phyloP scores from a whole-genome alignment of 2,329 filamentous ascomycete genomes.

The Helotiales sp. region DNA sequence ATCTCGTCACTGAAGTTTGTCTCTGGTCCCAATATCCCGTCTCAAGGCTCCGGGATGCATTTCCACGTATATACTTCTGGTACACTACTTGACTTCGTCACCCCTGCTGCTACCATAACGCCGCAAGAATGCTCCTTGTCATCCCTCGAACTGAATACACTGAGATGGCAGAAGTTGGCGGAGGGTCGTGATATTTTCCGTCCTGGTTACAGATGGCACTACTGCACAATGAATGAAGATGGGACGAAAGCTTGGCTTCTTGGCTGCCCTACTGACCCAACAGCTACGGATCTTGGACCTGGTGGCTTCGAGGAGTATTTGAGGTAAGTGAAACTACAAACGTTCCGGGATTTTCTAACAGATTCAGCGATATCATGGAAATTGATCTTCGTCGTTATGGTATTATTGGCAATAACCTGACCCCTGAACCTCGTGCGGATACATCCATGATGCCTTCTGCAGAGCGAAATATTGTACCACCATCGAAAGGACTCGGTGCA shows the following conservation, averaged over 20 bases:
- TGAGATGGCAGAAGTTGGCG: slow-evolving; percentile 94
- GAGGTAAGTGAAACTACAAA: slow-evolving; percentile 48
- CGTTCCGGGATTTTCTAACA: background rate
- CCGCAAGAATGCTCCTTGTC: slow-evolving; percentile 89
- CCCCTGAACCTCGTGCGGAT: slow-evolving; percentile 58
- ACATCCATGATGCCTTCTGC: slow-evolving; percentile 54
- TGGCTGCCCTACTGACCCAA: slow-evolving; percentile 81
- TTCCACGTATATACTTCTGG: slow-evolving; percentile 96
- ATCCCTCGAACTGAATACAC: slow-evolving; percentile 80
- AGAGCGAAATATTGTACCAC: slow-evolving; percentile 52
- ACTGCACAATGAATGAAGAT: slow-evolving; percentile 93
- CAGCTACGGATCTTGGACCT: slow-evolving; percentile 66
- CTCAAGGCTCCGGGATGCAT: slow-evolving; percentile 88
- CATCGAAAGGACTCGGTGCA: slow-evolving; percentile 74
- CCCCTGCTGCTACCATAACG: slow-evolving; percentile 85
- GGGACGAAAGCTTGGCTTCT: slow-evolving; percentile 96
- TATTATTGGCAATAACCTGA: slow-evolving; percentile 79
- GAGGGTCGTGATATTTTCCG: slow-evolving; percentile 95
- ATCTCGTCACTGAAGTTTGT: slow-evolving; percentile 92
- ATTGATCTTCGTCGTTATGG: slow-evolving; percentile 93
- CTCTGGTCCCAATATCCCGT: slow-evolving; percentile 82
- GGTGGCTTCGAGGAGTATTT: slow-evolving; percentile 87
- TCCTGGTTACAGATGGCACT: slow-evolving; percentile 94
- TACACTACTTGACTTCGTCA: slow-evolving; percentile 91
- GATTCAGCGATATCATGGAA: slow-evolving; percentile 77